Percentiles rank a stretch among this genome's conserved stretches.
These are phyloP conservation scores for Talaromyces islandicus DNA, from an alignment of 2,329 filamentous ascomycete genomes.

Conservation along the genomic window DNA sequence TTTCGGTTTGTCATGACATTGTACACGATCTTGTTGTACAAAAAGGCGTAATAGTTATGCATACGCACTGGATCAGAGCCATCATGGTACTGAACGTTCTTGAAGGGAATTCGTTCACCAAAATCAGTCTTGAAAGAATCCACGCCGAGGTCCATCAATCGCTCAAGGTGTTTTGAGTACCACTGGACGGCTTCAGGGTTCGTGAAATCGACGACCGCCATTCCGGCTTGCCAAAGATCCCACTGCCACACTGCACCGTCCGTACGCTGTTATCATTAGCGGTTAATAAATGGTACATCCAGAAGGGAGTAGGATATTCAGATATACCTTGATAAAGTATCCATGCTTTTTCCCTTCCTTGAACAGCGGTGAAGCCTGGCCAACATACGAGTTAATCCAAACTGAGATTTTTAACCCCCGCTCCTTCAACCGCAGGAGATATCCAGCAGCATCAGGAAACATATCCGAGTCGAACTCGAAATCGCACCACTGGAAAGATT, in stretches of 20 bases:
- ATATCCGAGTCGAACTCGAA: conserved; percentile 64
- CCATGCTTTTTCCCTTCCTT: conserved; percentile 55
- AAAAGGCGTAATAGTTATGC: conserved; percentile 70
- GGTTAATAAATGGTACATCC: background rate
- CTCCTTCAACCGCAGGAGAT: conserved; percentile 59
- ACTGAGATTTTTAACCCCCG: conserved; percentile 63
- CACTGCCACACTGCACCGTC: conserved; percentile 69
- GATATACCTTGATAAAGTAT: conserved; percentile 55
- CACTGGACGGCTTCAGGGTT: conserved; percentile 62
- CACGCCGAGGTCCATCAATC: conserved; percentile 62
- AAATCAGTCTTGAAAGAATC: conserved; percentile 72
- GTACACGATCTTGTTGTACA: conserved; percentile 66
- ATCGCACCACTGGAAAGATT: conserved; percentile 68
- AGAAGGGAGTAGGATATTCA: background rate
- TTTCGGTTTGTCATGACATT: conserved; percentile 53
- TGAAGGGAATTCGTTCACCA: conserved; percentile 63
- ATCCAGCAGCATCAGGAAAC: conserved; percentile 62
- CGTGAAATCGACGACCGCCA: conserved; percentile 69
- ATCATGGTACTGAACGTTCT: conserved; percentile 61
- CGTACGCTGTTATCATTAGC: conserved; percentile 38
- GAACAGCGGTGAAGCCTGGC: conserved; percentile 63
- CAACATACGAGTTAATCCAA: conserved; percentile 72
- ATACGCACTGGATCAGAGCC: conserved; percentile 57
- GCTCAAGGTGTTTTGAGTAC: conserved; percentile 57
- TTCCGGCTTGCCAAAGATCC: conserved; percentile 72